Base-by-base conservation (phyloP, 441 rosid genomes). In the Lepidium campestre region DNA sequence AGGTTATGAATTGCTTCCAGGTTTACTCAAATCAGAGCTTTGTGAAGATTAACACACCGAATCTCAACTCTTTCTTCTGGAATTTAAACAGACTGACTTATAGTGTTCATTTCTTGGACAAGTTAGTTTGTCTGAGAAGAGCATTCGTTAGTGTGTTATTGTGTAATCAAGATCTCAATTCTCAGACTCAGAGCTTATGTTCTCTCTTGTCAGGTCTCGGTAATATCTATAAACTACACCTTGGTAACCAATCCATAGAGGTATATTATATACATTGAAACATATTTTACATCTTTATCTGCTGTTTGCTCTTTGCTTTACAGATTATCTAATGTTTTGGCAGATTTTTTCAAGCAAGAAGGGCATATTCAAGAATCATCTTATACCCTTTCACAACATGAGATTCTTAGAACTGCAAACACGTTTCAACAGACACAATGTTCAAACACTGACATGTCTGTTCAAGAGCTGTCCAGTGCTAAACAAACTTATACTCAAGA, bases 201-300 rank as follows among this genome's bases (percentile, higher is more conserved):
- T 72, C 75, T 69, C 80, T 92, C 63, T 75, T 92, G 73, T 78
- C 82, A 14, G 87, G 80, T 40, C 75, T 92, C 19, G 68, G 76
- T 11, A 72, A 77, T 70, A 82, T 75, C 29, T 76, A 61, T 20
- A 66, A 60, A 57, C 69, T 87, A 72, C 83, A 81, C 17, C 85
- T 91, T 32, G 80, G 81, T 57, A 79, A 67, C 78, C 83, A 81
- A 23, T 84, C 86, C 32, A 60, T 91, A 8, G 87, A 84, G 97
- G 97, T 88, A 82, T 7, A n/a, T 22, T 7, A n/a, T 22, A 29
- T 18, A 27, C 25, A 29, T 10, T 25, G 1, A n/a, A 12, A 46
- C 18, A 18, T n/a, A 40, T 5, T 39, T 35, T 40, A 14, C 36
- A 39, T 14, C 48, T 40, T 32, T 7, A 1, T 50, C 58, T 61